Evolutionary conservation across 768 basidiomycete species (phyloP), one percentile per base, ranked within the genome.

Genomic region (Dentipellis sp.): DNA sequence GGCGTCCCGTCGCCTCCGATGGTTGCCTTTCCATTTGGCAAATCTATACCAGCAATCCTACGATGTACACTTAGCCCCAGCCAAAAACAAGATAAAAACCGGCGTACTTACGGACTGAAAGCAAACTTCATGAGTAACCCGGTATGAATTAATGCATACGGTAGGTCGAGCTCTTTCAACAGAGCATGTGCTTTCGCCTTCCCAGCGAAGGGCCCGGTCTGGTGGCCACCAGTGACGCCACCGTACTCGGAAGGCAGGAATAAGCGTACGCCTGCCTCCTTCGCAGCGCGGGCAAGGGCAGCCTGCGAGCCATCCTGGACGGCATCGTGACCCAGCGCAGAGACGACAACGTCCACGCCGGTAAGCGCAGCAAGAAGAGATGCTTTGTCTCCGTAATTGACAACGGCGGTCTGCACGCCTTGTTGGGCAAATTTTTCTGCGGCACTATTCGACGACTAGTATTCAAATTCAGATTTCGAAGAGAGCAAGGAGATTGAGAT

Each of bases 201-300:
- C 34, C 4, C n/a, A 10, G 34, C 56, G 5, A 61, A 40, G 10
- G 38, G 12, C 4, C 64, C 64, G 10, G 40, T 36, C 10, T 34
- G 37, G 0, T n/a, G 17, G 4, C 54, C 55, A 12, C 19, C 42
- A 19, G 60, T 63, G 6, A 64, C 56, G 16, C 52, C 60, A 2
- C 68, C 67, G 35, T 66, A 70, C 57, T 70, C 69, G 49, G 62
- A 61, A 3, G 62, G 62, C 1, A 63, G 4, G 54, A 63, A 62
- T 19, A 59, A 2, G 2, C 52, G 47, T 39, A 62, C 58, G 17
- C 62, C 61, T 2, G 62, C 62, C 3, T 52, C 54, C 52, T 62
- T 57, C 21, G 62, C 61, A 11, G 60, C 62, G 37, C 56, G 46
- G 4, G 62, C 62, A 19, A 63, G 23, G 9, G 35, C 23, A 40